Evolutionary conservation across 1,139 yeast species (phyloP).

Genomic region (Geotrichum bryndzae): DNA sequence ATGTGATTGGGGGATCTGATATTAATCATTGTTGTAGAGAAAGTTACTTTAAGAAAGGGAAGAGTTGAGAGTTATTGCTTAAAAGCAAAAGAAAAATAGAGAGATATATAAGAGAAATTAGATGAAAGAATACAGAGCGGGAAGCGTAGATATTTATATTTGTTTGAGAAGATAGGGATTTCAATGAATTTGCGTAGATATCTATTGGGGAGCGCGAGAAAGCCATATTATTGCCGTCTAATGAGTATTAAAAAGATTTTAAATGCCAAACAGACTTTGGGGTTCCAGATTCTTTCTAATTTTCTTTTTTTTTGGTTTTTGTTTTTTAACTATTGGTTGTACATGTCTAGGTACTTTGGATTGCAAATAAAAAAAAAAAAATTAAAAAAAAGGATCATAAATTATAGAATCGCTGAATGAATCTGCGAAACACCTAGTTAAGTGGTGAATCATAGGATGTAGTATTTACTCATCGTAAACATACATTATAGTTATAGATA

Average conservation of each 20-base stretch:
- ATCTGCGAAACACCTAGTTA: neutral
- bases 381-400: neutral
- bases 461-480: no score
- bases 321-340: neutral
- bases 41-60: neutral
- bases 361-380: neutral
- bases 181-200: neutral
- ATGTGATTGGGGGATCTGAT: neutral
- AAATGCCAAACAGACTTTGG: neutral
- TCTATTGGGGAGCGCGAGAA: neutral
- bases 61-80: neutral
- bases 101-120: neutral
- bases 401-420: neutral
- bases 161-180: neutral
- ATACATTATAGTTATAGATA: neutral
- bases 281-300: neutral
- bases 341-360: neutral
- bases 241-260: neutral
- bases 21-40: neutral
- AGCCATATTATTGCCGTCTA: neutral
- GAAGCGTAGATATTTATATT: neutral
- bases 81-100: neutral
- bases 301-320: neutral
- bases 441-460: no score
- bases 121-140: neutral